Conservation (phyloP, 768 basidiomycete genomes). For the Suillus paluster region DNA sequence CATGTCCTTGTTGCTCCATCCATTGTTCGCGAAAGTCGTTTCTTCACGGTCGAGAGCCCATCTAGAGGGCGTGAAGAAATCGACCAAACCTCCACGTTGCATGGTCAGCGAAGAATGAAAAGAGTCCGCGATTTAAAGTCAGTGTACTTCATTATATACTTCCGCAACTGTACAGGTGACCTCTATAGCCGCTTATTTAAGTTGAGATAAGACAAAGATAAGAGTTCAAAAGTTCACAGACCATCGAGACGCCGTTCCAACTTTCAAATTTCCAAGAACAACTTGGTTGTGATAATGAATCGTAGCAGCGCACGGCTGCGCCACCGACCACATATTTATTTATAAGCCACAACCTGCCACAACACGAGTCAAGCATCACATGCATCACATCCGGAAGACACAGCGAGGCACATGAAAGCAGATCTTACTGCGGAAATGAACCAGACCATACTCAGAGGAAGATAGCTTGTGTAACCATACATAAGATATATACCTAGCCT, state of each 20-base stretch:
- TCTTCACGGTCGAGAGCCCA: constrained; percentile 58
- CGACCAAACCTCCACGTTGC: constrained; percentile 5
- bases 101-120: constrained; percentile 1
- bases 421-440: too few relatives aligned
- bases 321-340: too few relatives aligned
- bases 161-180: not conserved
- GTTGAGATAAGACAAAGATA: constrained; percentile 7
- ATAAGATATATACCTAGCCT: too few relatives aligned
- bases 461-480: too few relatives aligned
- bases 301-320: too few relatives aligned
- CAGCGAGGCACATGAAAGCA: too few relatives aligned
- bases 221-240: not conserved
- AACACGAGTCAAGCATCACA: too few relatives aligned
- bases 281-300: not conserved
- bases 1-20: constrained; percentile 79
- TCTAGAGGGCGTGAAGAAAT: constrained; percentile 39
- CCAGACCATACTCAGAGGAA: too few relatives aligned
- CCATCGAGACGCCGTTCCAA: not conserved
- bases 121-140: not conserved
- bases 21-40: constrained; percentile 54
- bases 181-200: constrained; percentile 7
- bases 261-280: not conserved
- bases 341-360: too few relatives aligned
- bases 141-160: not conserved
- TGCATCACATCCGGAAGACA: too few relatives aligned